Base-by-base conservation (phyloP, 1,284 basidiomycete genomes). In the Ustilago vetiveriae region DNA sequence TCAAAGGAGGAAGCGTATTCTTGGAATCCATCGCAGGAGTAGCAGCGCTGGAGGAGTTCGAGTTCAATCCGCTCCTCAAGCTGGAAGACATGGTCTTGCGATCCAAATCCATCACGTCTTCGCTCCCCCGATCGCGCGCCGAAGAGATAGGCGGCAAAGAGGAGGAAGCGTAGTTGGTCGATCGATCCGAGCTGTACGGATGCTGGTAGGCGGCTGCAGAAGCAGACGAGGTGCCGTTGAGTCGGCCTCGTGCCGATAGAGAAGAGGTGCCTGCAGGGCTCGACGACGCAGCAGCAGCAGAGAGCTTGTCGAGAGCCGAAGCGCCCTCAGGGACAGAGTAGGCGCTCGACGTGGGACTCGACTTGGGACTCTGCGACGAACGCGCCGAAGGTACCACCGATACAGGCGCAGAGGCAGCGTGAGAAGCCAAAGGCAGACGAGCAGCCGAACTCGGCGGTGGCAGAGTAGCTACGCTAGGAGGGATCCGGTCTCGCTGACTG, bases 161-260 rank as follows among this genome's bases (percentile, higher is more conserved):
- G 13, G 47, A 47, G 6, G 57, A 49, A 24, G 50, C 41, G 36
- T 53, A 57, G 64, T 66, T 72, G 43, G 69, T 72, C 3, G 64
- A 67, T 4, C 69, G 63, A 24, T 72, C 69, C 32, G 69, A 72
- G 40, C 64, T 67, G 64, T 72, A 72, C 4, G 69, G 69, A 22
- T 72, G 69, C 32, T 67, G 64, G 33, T 66, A 71, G 24, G 38
- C 57, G 9, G 62, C 40, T 10, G 66, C 32, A 1, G 52, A 26
- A 7, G 33, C 39, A 10, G 56, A 38, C 14, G 45, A 33, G 21
- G 50, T 26, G 22, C 56, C 48, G 45, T 51, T 50, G 41, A 64
- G 50, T 16, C 69, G 58, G 14, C 60, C 59, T 10, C 63, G 63
- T 16, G 67, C 46, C 17, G 58, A 53, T 7, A 65, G 21, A 6